These are phyloP conservation scores for Cyberlindnera subsufficiens DNA, from an alignment of 805 yeast genomes.

Conservation along the genomic window DNA sequence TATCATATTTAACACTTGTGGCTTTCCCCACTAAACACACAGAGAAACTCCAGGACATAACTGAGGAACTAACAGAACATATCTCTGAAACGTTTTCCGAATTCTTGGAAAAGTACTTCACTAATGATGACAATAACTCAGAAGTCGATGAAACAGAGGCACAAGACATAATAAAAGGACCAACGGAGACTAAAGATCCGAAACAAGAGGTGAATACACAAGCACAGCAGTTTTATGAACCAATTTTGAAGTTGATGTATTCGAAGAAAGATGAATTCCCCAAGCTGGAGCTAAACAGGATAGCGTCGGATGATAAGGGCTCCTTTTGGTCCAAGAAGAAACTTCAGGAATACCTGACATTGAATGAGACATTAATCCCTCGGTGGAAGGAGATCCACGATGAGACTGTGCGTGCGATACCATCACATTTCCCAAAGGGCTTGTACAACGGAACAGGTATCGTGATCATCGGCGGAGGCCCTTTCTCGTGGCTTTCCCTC, in stretches of 20 bases:
- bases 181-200: not conserved
- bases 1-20: not conserved
- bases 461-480: constrained; percentile 44
- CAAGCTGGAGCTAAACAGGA: constrained; percentile 2
- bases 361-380: constrained; percentile 29
- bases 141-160: constrained; percentile 5
- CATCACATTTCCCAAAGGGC: constrained; percentile 27
- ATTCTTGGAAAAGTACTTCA: constrained; percentile 3
- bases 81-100: not conserved
- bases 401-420: constrained; percentile 38
- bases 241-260: constrained; percentile 10
- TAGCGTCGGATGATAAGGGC: constrained; percentile 43
- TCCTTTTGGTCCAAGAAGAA: constrained; percentile 36
- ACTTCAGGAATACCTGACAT: constrained; percentile 9
- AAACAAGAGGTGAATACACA: not conserved
- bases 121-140: constrained; percentile 8
- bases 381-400: constrained; percentile 39
- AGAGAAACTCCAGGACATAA: not conserved
- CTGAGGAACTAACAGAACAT: not conserved
- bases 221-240: constrained; percentile 14
- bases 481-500: constrained; percentile 47
- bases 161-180: constrained; percentile 3
- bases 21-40: not conserved
- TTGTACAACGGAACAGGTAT: constrained; percentile 17
- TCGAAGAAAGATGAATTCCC: constrained; percentile 13